Evolutionary conservation across 2,329 filamentous ascomycete species (phyloP).

Genomic region (Teratosphaeria gauchensis): DNA sequence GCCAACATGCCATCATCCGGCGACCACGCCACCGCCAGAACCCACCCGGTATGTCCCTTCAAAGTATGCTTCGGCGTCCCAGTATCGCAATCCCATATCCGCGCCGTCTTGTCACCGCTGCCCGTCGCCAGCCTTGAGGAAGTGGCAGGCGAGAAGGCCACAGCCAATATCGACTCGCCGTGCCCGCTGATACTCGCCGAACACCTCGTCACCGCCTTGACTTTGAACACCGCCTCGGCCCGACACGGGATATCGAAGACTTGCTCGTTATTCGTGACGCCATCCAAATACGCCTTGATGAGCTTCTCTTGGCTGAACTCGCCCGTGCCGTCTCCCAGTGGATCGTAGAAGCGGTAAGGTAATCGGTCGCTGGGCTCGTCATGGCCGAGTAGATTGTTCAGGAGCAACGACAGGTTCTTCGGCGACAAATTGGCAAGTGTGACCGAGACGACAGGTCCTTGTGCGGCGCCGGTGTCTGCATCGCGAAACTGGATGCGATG

Average conservation of each 20-base stretch:
- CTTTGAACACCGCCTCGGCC: slow-evolving; percentile 87
- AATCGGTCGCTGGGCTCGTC: slow-evolving; percentile 52
- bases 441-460: slow-evolving; percentile 62
- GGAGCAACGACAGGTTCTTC: slow-evolving; percentile 76
- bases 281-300: slow-evolving; percentile 37
- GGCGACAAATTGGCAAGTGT: slow-evolving; percentile 76
- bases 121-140: slow-evolving; percentile 76
- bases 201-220: slow-evolving; percentile 84
- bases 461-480: slow-evolving; percentile 59
- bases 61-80: slow-evolving; percentile 80
- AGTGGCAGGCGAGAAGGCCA: slow-evolving; percentile 72
- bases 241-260: slow-evolving; percentile 54
- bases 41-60: slow-evolving; percentile 82
- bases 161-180: slow-evolving; percentile 78
- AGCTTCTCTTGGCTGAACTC: slow-evolving; percentile 30
- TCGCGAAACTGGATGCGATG: slow-evolving; percentile 70
- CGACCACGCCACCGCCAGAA: slow-evolving; percentile 77
- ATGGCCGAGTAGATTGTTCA: slow-evolving; percentile 70
- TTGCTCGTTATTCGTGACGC: slow-evolving; percentile 46
- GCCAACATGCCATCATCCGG: slow-evolving; percentile 74
- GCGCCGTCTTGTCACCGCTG: slow-evolving; percentile 79
- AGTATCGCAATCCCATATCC: slow-evolving; percentile 92
- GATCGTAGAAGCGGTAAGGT: slow-evolving; percentile 55
- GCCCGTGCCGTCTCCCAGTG: slow-evolving; percentile 30
- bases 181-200: slow-evolving; percentile 83